Base-by-base conservation (phyloP, 2,329 filamentous ascomycete species). In the Nannizziopsis barbatae region DNA sequence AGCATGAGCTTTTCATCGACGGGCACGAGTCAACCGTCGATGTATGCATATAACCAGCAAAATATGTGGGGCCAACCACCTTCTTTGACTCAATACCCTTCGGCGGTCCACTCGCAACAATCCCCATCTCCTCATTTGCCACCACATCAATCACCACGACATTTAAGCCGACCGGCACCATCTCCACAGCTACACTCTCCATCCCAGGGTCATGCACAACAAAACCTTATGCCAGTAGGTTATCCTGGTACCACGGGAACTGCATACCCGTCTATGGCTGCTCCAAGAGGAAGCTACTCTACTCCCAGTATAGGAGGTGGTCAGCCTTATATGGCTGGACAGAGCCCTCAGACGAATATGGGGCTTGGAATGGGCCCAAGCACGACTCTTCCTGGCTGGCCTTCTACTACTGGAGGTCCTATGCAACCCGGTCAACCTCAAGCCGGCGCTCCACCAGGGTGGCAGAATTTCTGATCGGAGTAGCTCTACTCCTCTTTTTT, bases 11-110 rank as follows among this genome's bases (percentile, higher is more conserved):
- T 77, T 62, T 74, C 73, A 45, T 71, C 78, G 39, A 67, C 75
- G 5, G 71, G 69, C 43, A 52, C 61, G 31, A 62, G 71, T 63
- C 57, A 80, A 72, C 60, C 61, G 3, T 49, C 64, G 22, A 55
- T 63, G 31, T 71, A 67, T 52, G 81, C 75, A 56, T 87, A 84
- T 58, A 58, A 62, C 32, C 56, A 64, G 41, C 73, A 76, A 49
- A 78, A 78, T 59, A 80, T 83, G 72, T 84, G 80, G 80, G 63
- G 64, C 12, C 74, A 61, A 36, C 61, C 76, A 30, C 67, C 67
- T 31, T 67, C 68, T 20, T 81, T 84, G 55, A 79, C 77, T 33
- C 79, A 83, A 57, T 42, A 59, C 67, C 51, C 65, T 72, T 43
- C 38, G 42, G 65, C 68, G 47, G 58, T 71, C 55, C 63, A 69